Percentiles rank a stretch among this genome's conserved stretches.
Conservation (phyloP, 108 stramenopile genomes). For the Skeletonema costatum region DNA sequence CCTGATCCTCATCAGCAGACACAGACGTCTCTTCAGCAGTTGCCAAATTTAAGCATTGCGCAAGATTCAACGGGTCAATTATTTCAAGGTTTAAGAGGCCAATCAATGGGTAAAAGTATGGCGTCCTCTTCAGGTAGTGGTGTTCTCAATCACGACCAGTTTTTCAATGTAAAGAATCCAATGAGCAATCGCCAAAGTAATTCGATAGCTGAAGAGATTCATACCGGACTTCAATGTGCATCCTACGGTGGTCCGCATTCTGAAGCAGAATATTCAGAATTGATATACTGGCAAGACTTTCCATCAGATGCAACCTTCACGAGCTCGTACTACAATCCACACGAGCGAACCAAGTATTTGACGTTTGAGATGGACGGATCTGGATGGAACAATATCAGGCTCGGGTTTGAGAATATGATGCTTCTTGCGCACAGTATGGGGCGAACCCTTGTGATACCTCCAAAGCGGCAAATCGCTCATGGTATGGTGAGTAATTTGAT, state of each 20-base stretch:
- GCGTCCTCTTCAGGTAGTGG: neutral
- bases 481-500: slow-evolving; percentile 10
- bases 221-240: slow-evolving; percentile 16
- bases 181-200: neutral
- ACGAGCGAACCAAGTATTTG: slow-evolving; percentile 52
- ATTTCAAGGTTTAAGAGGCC: neutral
- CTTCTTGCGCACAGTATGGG: slow-evolving; percentile 68
- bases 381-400: slow-evolving; percentile 76
- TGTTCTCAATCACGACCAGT: neutral
- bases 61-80: neutral
- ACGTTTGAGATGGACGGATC: slow-evolving; percentile 71
- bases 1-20: neutral
- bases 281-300: slow-evolving; percentile 52
- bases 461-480: slow-evolving; percentile 49
- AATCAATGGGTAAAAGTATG: neutral
- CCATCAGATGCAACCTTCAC: slow-evolving; percentile 26
- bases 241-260: slow-evolving; percentile 25
- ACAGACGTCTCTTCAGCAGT: neutral
- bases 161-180: neutral
- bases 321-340: slow-evolving; percentile 22
- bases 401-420: slow-evolving; percentile 67
- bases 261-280: slow-evolving; percentile 27
- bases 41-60: neutral
- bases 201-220: neutral
- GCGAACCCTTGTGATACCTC: slow-evolving; percentile 72